These are phyloP conservation scores for Metrosideros polymorpha DNA, from an alignment of 441 rosid genomes.

Conservation along the genomic window DNA sequence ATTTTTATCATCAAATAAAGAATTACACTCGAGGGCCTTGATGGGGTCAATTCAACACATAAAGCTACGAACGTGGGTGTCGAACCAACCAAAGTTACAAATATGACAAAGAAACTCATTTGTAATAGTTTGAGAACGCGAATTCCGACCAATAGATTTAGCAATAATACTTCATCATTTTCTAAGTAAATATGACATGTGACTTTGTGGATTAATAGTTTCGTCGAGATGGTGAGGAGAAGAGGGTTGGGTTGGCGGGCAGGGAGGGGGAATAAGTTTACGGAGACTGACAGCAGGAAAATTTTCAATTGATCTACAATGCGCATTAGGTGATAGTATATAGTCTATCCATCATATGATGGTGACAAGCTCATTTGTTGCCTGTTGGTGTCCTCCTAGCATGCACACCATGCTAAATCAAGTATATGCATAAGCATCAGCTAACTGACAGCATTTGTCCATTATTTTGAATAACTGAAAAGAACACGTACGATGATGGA, in stretches of 20 bases:
- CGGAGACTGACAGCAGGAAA: neutral
- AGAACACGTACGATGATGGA: slow-evolving; percentile 78
- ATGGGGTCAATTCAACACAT: neutral
- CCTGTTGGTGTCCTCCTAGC: neutral
- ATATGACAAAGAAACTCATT: neutral
- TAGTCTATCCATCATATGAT: neutral
- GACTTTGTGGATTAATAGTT: neutral
- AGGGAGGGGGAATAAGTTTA: neutral
- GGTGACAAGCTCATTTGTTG: neutral
- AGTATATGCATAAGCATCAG: neutral
- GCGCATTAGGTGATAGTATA: neutral
- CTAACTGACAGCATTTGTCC: neutral
- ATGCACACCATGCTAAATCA: neutral
- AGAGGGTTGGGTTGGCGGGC: neutral
- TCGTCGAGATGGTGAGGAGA: neutral
- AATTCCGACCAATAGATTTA: neutral
- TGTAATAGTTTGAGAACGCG: neutral
- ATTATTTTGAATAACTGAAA: neutral
- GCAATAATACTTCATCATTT: neutral
- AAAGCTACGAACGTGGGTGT: neutral
- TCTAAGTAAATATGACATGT: neutral
- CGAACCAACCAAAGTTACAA: neutral
- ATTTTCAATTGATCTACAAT: neutral
- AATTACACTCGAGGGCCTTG: neutral
- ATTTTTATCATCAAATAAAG: neutral